A percentile compares a stretch with the other conserved stretches of the same genome.
phyloP scores from a whole-genome alignment of 139 green algal genomes.

The Pleodorina starrii region DNA sequence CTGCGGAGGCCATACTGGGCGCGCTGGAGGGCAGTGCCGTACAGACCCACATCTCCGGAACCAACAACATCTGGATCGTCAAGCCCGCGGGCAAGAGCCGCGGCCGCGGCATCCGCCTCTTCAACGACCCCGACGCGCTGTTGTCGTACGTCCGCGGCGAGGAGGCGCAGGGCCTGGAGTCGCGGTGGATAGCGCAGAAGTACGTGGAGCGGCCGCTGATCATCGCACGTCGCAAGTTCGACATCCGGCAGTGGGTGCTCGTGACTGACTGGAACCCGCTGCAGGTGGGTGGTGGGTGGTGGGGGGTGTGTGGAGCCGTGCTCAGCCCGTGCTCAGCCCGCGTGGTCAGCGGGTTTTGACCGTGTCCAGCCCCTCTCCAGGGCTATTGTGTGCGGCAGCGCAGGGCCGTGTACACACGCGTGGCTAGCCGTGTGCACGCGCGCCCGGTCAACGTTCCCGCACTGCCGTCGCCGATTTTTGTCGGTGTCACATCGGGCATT shows the following conservation, averaged over 20 bases:
- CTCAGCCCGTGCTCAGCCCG: no score
- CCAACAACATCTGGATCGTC: conserved; percentile 80
- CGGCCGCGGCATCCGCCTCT: conserved; percentile 75
- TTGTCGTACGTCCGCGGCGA: conserved; percentile 47
- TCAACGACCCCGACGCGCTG: conserved; percentile 68
- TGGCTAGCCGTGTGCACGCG: no score
- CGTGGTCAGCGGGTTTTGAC: no score
- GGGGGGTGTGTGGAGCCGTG: not conserved
- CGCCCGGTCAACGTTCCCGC: no score
- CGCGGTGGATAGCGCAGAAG: conserved; percentile 73
- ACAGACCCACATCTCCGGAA: conserved; percentile 64
- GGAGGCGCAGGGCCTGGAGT: conserved; percentile 53
- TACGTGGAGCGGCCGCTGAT: conserved; percentile 79
- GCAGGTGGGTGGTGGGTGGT: not conserved
- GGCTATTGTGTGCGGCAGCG: no score
- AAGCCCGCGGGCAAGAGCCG: conserved; percentile 76
- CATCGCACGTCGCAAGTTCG: conserved; percentile 74
- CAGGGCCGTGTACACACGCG: no score
- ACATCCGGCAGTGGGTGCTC: conserved; percentile 77
- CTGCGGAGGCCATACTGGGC: conserved; percentile 31
- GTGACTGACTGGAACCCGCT: conserved; percentile 65
- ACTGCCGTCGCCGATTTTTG: no score
- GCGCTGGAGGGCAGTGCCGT: conserved; percentile 36
- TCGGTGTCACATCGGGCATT: no score
- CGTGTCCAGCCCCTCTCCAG: no score